A percentile compares a stretch with the other conserved stretches of the same genome.
These are phyloP conservation scores for Anastatica hierochuntica DNA, from an alignment of 345 rosid genomes.

Conservation along the genomic window DNA sequence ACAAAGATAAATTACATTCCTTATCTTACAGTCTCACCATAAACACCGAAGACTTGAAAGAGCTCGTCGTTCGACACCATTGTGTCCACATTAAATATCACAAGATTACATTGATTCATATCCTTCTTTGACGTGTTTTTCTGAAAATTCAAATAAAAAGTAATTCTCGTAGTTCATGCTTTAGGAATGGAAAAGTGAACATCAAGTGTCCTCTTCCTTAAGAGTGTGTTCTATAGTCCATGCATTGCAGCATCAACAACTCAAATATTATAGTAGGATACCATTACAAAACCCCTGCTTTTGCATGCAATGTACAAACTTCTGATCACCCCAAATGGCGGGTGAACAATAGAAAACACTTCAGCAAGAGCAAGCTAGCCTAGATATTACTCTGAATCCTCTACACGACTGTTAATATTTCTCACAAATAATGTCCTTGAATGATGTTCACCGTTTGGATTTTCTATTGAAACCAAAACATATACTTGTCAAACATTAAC, in stretches of 20 bases:
- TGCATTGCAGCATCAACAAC: conserved; percentile 92
- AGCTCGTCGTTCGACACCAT: conserved; percentile 84
- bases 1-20: conserved; percentile 68
- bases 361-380: conserved; percentile 4
- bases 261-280: conserved; percentile 87
- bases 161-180: conserved; percentile 31
- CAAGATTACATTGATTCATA: conserved; percentile 90
- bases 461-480: conserved; percentile 87
- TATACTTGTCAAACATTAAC: too few relatives aligned
- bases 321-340: conserved; percentile 94
- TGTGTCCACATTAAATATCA: conserved; percentile 82
- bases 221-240: conserved; percentile 79
- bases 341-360: conserved; percentile 16
- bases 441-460: conserved; percentile 96
- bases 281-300: conserved; percentile 95
- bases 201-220: conserved; percentile 80
- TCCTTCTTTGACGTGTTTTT: conserved; percentile 96
- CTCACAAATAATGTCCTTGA: conserved; percentile 90
- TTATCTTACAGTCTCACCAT: conserved; percentile 94
- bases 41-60: conserved; percentile 62
- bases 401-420: conserved; percentile 90
- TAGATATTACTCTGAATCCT: conserved; percentile 48
- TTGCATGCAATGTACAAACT: conserved; percentile 90
- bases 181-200: conserved; percentile 96
- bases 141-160: conserved; percentile 24